Evolutionary conservation across 306 rosid species (phyloP), one percentile per base, ranked within the genome.

Genomic region (Morella rubra): DNA sequence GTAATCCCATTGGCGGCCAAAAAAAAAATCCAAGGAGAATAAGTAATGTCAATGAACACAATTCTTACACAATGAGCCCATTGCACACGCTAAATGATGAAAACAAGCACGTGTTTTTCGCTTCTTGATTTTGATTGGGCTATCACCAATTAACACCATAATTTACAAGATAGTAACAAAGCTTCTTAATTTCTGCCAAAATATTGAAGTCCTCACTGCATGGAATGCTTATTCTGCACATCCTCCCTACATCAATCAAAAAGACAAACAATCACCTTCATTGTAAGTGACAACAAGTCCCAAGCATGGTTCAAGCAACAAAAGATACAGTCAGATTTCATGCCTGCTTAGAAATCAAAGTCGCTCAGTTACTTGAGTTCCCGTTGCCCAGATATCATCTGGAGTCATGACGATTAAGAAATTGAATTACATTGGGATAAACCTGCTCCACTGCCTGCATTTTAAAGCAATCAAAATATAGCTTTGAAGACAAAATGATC

Each of bases 401-500:
- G 52, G 85, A 69, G 83, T 96, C 98, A 11, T 89, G 89, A 68
- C 41, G 67, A 71, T 66, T 78, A 75, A 96, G 95, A 84, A 96
- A 96, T 51, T 96, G 86, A 73, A 89, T 71, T 61, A 96, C 89
- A 82, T 90, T 80, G 13, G 99, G 98, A 81, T 96, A 91, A 44
- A 92, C 89, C 81, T 92, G 93, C 82, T 89, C 93, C 81, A 71
- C 89, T 12, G 99, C 99, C 99, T 96, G 88, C 80, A 67, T 8
- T 75, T 79, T 71, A 83, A 71, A 82, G 50, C 73, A 66, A 45
- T 80, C 69, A 71, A 44, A 84, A 85, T 79, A 82, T 61, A 65
- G 68, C 53, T 50, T 81, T 52, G 69, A 59, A 52, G 69, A 60
- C 37, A 69, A 32, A 53, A 59, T 60, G 68, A 82, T 68, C 27